Evolutionary conservation across 345 rosid genomes (phyloP), one percentile per base, ranked within the genome.

Genomic region (Excoecaria agallocha): DNA sequence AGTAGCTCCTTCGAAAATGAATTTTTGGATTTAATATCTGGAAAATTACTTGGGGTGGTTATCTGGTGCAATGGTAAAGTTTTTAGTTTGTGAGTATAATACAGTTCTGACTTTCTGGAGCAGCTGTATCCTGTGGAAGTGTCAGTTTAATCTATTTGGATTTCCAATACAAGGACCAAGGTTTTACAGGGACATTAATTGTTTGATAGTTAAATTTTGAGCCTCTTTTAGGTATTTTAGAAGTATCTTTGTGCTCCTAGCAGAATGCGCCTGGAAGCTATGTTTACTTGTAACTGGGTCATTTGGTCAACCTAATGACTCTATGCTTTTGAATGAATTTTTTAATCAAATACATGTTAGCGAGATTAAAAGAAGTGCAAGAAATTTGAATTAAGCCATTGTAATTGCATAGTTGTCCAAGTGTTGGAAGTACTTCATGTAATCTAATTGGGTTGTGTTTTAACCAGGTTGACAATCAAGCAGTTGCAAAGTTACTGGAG

Each of bases 401-500:
- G 2, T 52, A 15, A 30, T 45, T 80, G 30, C 49, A 55, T 2
- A 12, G 3, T 77, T 67, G 0, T 22, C 50, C 38, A 66, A 41
- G 20, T 59, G 35, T 72, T 58, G 8, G 68, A 38, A 20, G 75
- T 54, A 60, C 37, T 49, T 61, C 16, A 2, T 57, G 20, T 39
- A 38, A 49, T 69, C 45, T 78, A 45, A 82, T 49, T 45, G 15
- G 25, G 12, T 71, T 79, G 81, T 77, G 45, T 74, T 78, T 66
- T 55, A 52, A 77, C 80, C 97, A 95, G 99, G 94, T 84, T 76
- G 99, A 95, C 85, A 90, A 85, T 81, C 82, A 93, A 79, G 85
- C 82, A 41, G 90, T 85, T 79, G 99, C 99, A 73, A 88, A 93
- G 70, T 84, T 95, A 73, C 84, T 95, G 79, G 99, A 93, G 89